phyloP scores from a whole-genome alignment of 331 rosid species.

The Quercus lobata region DNA sequence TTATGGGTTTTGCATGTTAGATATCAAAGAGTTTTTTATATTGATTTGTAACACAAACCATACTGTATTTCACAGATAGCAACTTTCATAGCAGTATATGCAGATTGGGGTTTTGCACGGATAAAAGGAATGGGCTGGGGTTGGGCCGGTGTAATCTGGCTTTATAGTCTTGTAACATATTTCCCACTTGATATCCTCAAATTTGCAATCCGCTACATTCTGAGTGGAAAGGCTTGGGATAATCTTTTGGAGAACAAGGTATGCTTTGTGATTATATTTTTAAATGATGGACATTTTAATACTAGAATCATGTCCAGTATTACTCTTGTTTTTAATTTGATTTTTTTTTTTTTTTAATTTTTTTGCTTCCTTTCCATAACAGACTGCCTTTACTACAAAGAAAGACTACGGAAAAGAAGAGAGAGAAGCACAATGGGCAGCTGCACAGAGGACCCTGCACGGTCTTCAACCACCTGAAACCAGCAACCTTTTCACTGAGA shows the following conservation, averaged over 20 bases:
- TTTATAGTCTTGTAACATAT: conserved; percentile 77
- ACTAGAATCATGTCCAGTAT: not conserved
- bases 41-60: not conserved
- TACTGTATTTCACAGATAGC: conserved; percentile 62
- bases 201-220: conserved; percentile 76
- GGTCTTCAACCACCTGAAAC: conserved; percentile 96
- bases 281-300: not conserved
- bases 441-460: conserved; percentile 92
- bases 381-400: conserved; percentile 98
- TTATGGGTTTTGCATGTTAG: not conserved
- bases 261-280: not conserved
- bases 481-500: conserved; percentile 63
- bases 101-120: conserved; percentile 80
- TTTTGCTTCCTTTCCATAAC: conserved; percentile 20
- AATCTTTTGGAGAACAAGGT: conserved; percentile 97
- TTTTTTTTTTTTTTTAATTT: not conserved
- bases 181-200: conserved; percentile 80
- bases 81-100: conserved; percentile 86
- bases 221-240: conserved; percentile 96
- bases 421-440: conserved; percentile 98
- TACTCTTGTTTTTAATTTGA: not conserved
- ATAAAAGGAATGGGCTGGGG: conserved; percentile 96
- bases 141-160: conserved; percentile 98
- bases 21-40: not conserved
- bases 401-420: conserved; percentile 98